Percentiles rank a stretch among this genome's conserved stretches.
Evolutionary conservation across 257 asterid species (phyloP).

Genomic region (Rehmannia glutinosa): DNA sequence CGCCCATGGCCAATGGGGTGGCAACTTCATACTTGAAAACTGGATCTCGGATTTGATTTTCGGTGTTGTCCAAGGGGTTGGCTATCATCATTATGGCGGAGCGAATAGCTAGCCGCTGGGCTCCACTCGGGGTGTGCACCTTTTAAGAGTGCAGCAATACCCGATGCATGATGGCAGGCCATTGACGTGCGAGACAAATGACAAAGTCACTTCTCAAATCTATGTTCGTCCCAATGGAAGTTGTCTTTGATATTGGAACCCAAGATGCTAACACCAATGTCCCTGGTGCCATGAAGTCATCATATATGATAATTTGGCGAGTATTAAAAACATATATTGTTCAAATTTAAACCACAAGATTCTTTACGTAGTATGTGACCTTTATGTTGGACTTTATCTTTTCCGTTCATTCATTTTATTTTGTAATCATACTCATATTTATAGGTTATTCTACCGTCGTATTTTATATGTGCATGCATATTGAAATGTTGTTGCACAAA

Average conservation of each 20-base stretch:
- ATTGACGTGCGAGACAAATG: slow-evolving; percentile 34
- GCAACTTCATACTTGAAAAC: slow-evolving; percentile 16
- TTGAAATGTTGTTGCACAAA: no score
- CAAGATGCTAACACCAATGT: slow-evolving; percentile 31
- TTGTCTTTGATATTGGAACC: slow-evolving; percentile 1
- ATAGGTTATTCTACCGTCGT: no score
- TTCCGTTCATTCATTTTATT: no score
- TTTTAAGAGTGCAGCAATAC: no score
- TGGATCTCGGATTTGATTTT: slow-evolving; percentile 10
- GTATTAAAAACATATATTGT: no score
- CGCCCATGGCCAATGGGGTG: slow-evolving; percentile 38
- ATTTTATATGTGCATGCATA: no score
- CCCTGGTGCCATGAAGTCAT: slow-evolving; percentile 46
- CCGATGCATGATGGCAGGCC: slow-evolving; percentile 46
- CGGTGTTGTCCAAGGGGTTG: slow-evolving; percentile 26
- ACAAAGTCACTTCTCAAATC: slow-evolving; percentile 10
- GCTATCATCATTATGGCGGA: slow-evolving; percentile 45
- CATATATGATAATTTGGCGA: no score
- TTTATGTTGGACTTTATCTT: no score
- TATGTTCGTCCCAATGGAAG: background rate
- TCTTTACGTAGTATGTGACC: no score
- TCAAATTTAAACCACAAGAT: no score
- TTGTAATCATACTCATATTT: no score
- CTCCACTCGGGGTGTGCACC: slow-evolving; percentile 39
- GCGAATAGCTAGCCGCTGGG: slow-evolving; percentile 41